Evolutionary conservation across 768 basidiomycete species (phyloP).

Genomic region (Cyclocybe aegerita): DNA sequence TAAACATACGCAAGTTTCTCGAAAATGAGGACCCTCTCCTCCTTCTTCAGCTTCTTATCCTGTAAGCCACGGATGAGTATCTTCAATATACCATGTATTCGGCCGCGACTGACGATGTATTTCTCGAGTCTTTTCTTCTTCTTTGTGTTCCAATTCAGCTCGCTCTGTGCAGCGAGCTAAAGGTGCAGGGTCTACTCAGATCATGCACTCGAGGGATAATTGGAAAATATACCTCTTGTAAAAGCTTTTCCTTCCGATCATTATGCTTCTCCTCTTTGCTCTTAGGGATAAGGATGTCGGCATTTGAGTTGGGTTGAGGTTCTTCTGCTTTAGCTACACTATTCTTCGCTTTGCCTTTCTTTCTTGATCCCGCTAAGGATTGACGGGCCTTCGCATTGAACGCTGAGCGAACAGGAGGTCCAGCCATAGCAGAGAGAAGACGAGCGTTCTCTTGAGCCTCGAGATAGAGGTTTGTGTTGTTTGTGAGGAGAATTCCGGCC

Average conservation of each 20-base stretch:
- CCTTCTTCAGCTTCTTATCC: conserved; percentile 93
- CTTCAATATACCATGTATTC: not conserved
- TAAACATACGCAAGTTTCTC: conserved; percentile 76
- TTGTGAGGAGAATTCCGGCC: not conserved
- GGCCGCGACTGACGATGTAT: conserved; percentile 68
- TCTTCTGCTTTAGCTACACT: conserved; percentile 14
- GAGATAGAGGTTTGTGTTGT: no score
- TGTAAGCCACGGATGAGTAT: conserved; percentile 24
- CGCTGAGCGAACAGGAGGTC: conserved; percentile 29
- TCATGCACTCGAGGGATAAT: no score
- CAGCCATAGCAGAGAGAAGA: conserved; percentile 10
- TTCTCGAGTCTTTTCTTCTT: conserved; percentile 90
- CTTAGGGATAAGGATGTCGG: conserved; percentile 57
- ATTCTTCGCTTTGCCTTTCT: conserved; percentile 54
- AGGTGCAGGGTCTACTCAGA: not conserved
- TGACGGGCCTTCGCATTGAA: conserved; percentile 71
- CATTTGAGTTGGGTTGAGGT: conserved; percentile 49
- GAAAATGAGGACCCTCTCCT: conserved; percentile 74
- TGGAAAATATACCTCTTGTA: conserved; percentile 50
- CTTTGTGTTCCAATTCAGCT: conserved; percentile 77
- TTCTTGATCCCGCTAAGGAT: conserved; percentile 57
- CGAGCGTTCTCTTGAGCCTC: conserved; percentile 5
- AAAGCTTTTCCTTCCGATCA: conserved; percentile 58
- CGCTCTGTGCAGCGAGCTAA: conserved; percentile 50
- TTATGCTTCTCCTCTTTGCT: conserved; percentile 58